Base-by-base conservation (phyloP, 2,329 filamentous ascomycete species). In the Fusarium sp. region DNA sequence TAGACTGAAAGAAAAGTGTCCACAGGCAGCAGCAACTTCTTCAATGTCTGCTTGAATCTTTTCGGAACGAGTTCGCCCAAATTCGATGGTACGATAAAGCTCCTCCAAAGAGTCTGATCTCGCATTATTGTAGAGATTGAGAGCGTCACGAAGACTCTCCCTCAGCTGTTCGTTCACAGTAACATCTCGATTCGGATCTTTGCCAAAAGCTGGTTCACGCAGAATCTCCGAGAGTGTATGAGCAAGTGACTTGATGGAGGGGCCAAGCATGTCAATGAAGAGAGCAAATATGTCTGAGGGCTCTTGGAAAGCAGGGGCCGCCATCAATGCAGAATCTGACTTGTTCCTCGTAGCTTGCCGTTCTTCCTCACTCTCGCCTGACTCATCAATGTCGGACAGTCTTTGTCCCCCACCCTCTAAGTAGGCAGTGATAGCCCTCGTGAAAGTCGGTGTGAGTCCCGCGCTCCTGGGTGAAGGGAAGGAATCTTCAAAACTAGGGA, bases 11-110 rank as follows among this genome's bases (percentile, higher is more conserved):
- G 93, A 95, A 77, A 98, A 99, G 80, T 98, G 94, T 0, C 96
- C 95, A 76, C 96, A 99, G 59, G 94, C 97, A n/a, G 96, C 95
- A 42, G 95, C 94, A 13, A 98, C 94, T 79, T 99, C 96, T 78
- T 99, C 96, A 60, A 97, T 94, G 78, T 98, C 96, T 4, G 95
- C 96, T 76, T 97, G 91, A 11, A 95, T 87, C 66, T 92, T 91
- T 55, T 93, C 86, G 0, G 91, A 90, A 43, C 89, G 87, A 5
- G 89, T 84, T 61, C 88, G 88, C 13, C 88, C 88, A 41, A 94
- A 84, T 72, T 94, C 90, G 64, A 94, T 93, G 54, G 88, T 92
- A 68, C 88, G 89, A 79, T 99, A 98, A 1, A 99, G 85, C 60
- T 92, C 87, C 59, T 90, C 86, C 9, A 99, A 83, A 0, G 96